Evolutionary conservation across 495 filamentous ascomycete genomes (phyloP).

Genomic region (Friedmanniomyces simplex): DNA sequence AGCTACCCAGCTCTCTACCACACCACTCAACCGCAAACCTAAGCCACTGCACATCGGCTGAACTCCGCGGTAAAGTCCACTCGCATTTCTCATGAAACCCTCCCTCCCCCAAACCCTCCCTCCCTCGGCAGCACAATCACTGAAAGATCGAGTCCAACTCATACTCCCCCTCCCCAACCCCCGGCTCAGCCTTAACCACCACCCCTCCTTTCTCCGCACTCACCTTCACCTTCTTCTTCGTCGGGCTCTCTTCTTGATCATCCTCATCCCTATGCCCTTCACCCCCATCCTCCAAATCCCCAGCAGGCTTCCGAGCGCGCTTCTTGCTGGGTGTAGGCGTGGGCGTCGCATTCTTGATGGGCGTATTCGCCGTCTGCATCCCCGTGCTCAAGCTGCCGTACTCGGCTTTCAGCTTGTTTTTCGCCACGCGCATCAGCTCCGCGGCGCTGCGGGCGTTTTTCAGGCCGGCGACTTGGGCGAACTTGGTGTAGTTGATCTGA

Average conservation of each 20-base stretch:
- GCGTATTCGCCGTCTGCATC: background rate
- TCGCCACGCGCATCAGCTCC: constrained; percentile 15
- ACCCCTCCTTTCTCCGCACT: background rate
- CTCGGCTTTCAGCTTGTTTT: constrained; percentile 13
- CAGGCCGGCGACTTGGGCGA: constrained; percentile 8
- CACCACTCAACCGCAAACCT: too few relatives aligned
- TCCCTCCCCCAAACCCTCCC: too few relatives aligned
- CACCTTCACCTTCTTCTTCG: background rate
- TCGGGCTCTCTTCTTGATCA: background rate
- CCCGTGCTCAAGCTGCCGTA: constrained; percentile 1
- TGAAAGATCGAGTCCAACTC: background rate
- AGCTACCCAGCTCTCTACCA: too few relatives aligned
- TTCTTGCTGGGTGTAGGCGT: background rate
- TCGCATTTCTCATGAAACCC: too few relatives aligned
- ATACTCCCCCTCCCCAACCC: background rate
- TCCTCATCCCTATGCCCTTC: background rate
- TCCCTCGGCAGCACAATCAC: background rate
- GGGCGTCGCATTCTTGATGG: background rate
- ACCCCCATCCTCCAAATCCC: background rate
- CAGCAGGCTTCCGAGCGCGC: background rate
- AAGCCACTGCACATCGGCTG: too few relatives aligned
- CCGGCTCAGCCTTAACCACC: background rate
- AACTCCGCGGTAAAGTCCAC: too few relatives aligned
- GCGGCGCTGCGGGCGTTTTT: background rate
- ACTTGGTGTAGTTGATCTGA: constrained; percentile 14